Conservation (phyloP, 371 early-diverging fungal genomes). For the Rhizomucor pusillus region DNA sequence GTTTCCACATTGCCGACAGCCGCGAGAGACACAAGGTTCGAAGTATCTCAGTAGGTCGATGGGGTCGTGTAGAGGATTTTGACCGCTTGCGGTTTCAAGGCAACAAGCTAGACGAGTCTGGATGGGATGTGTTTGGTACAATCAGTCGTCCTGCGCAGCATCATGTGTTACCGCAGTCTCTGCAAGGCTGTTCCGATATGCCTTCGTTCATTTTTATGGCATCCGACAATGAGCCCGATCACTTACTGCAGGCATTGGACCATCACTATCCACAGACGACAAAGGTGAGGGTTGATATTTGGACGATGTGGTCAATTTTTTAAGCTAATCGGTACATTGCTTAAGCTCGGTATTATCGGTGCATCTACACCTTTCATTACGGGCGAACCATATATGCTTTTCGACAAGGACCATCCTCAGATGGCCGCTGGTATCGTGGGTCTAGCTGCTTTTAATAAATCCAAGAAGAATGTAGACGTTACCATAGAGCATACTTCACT, state of each 20-base stretch:
- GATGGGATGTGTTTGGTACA: slow-evolving; percentile 47
- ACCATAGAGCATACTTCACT: slow-evolving; percentile 41
- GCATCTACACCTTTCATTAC: slow-evolving; percentile 74
- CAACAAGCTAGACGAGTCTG: slow-evolving; percentile 41
- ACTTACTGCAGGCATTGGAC: slow-evolving; percentile 56
- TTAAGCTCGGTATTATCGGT: slow-evolving; percentile 58
- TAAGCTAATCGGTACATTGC: no score
- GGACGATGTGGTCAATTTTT: neutral
- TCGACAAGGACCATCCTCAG: slow-evolving; percentile 38
- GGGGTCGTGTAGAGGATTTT: slow-evolving; percentile 50
- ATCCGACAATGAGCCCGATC: slow-evolving; percentile 66
- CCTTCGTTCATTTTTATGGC: slow-evolving; percentile 51
- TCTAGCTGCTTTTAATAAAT: slow-evolving; percentile 40
- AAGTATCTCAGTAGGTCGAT: slow-evolving; percentile 53
- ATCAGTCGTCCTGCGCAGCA: slow-evolving; percentile 34
- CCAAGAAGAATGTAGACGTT: neutral
- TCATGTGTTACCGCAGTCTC: slow-evolving; percentile 23
- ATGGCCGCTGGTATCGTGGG: slow-evolving; percentile 64
- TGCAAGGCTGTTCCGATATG: slow-evolving; percentile 5
- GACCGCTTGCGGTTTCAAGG: slow-evolving; percentile 27
- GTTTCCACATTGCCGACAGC: slow-evolving; percentile 26
- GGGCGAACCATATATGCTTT: slow-evolving; percentile 60
- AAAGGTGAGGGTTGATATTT: slow-evolving; percentile 24
- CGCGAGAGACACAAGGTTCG: slow-evolving; percentile 44
- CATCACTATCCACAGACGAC: slow-evolving; percentile 43